Evolutionary conservation across 2,329 filamentous ascomycete genomes (phyloP).

Genomic region (Aspergillus sp.): DNA sequence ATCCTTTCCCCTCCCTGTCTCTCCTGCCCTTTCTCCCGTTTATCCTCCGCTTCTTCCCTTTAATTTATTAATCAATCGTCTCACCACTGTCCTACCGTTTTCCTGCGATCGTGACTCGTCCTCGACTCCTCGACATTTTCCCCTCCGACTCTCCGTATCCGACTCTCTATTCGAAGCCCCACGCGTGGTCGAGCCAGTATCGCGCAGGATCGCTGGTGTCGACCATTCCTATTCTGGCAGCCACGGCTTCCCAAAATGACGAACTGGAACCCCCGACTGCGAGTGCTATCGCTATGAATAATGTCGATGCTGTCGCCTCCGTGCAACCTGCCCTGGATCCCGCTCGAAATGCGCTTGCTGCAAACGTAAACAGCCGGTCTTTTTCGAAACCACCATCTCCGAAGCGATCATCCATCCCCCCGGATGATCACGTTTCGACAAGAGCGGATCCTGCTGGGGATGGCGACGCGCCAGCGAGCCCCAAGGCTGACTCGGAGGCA

Average conservation of each 20-base stretch:
- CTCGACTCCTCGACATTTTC: slow-evolving; percentile 6
- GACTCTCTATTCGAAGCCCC: neutral
- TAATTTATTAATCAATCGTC: no score
- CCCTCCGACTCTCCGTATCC: neutral
- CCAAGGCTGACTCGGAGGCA: slow-evolving; percentile 39
- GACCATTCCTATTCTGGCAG: slow-evolving; percentile 20
- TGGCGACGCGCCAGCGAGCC: slow-evolving; percentile 27
- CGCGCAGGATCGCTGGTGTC: slow-evolving; percentile 26
- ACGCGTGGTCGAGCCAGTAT: slow-evolving; percentile 22
- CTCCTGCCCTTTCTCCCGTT: no score
- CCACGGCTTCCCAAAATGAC: slow-evolving; percentile 37
- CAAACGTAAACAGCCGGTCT: slow-evolving; percentile 20
- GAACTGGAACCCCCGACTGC: slow-evolving; percentile 30
- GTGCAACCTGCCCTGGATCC: slow-evolving; percentile 30
- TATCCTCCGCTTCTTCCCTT: no score
- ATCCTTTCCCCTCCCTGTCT: no score
- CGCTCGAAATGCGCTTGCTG: slow-evolving; percentile 22
- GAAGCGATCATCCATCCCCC: slow-evolving; percentile 11
- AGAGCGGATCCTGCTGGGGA: slow-evolving; percentile 19
- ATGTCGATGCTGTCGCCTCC: slow-evolving; percentile 34
- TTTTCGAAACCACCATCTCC: slow-evolving; percentile 16
- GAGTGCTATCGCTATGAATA: slow-evolving; percentile 40
- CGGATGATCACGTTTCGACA: slow-evolving; percentile 14
- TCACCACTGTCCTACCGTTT: slow-evolving; percentile 1
- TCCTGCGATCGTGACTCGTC: no score